These are phyloP conservation scores for Xylaria sp. DNA, from an alignment of 2,329 filamentous ascomycete genomes.

Conservation along the genomic window DNA sequence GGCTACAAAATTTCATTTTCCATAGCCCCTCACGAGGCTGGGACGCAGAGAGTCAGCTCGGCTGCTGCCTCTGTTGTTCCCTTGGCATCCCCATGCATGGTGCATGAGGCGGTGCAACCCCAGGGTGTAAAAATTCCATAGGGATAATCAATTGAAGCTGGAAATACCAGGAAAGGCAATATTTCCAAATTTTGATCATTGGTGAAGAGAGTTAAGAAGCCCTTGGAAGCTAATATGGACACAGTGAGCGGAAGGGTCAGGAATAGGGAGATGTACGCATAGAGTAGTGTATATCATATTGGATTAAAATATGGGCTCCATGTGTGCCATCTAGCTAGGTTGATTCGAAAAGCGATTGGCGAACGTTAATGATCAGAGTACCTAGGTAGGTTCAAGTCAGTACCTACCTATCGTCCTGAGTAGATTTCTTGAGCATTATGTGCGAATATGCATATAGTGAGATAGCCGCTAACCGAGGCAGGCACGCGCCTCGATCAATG, in stretches of 20 bases:
- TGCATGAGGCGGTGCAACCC: not conserved
- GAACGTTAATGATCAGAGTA: no score
- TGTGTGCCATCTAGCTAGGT: not conserved
- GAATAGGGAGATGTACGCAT: not conserved
- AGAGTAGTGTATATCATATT: not conserved
- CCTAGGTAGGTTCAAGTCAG: no score
- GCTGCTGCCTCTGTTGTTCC: not conserved
- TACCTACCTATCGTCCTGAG: no score
- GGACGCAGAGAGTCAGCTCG: not conserved
- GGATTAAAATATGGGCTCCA: not conserved
- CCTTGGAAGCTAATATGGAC: not conserved
- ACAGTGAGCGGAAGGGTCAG: not conserved
- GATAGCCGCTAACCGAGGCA: no score
- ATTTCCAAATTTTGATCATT: not conserved
- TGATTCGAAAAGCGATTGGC: no score
- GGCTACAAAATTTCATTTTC: not conserved
- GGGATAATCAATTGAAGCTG: no score
- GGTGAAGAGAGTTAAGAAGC: not conserved
- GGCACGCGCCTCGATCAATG: slow-evolving; percentile 15
- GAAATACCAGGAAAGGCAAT: no score
- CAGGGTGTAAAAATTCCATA: not conserved
- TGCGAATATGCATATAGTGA: not conserved
- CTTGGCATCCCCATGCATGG: not conserved
- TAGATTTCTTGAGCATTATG: no score
- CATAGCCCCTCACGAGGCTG: slow-evolving; percentile 4